These are phyloP conservation scores for Russula griseocarnosa DNA, from an alignment of 768 basidiomycete genomes.

Conservation along the genomic window DNA sequence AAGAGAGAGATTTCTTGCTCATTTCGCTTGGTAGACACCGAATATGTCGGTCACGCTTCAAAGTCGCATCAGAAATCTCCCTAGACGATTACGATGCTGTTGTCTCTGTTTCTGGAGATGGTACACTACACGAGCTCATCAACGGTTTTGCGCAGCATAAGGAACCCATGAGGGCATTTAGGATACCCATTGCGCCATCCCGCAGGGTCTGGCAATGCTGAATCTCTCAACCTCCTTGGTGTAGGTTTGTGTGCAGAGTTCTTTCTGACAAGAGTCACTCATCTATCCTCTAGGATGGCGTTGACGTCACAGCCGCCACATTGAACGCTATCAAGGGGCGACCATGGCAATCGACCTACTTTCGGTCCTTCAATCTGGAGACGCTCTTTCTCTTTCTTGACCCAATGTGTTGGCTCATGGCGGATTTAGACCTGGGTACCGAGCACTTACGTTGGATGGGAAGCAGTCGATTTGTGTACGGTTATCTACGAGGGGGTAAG, in stretches of 20 bases:
- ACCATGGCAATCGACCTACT: conserved; percentile 72
- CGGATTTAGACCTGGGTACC: conserved; percentile 79
- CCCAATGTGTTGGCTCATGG: conserved; percentile 77
- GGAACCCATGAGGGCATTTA: conserved; percentile 56
- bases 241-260: conserved; percentile 42
- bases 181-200: conserved; percentile 70
- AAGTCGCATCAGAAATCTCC: conserved; percentile 52
- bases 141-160: conserved; percentile 75
- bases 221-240: conserved; percentile 73
- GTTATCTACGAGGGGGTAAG: conserved; percentile 66
- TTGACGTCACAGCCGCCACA: conserved; percentile 66
- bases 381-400: conserved; percentile 72
- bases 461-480: conserved; percentile 69
- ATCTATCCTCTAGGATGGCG: conserved; percentile 47
- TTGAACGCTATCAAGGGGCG: conserved; percentile 79
- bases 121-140: conserved; percentile 75
- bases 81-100: conserved; percentile 64
- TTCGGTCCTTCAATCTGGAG: conserved; percentile 68
- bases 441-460: conserved; percentile 88
- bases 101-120: conserved; percentile 77
- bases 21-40: conserved; percentile 50
- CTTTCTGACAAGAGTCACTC: neutral
- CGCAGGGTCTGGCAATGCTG: conserved; percentile 81
- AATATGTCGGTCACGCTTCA: conserved; percentile 56
- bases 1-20: too few relatives aligned